These are phyloP conservation scores for Coleophoma cylindrospora DNA, from an alignment of 2,329 filamentous ascomycete species.

Conservation along the genomic window DNA sequence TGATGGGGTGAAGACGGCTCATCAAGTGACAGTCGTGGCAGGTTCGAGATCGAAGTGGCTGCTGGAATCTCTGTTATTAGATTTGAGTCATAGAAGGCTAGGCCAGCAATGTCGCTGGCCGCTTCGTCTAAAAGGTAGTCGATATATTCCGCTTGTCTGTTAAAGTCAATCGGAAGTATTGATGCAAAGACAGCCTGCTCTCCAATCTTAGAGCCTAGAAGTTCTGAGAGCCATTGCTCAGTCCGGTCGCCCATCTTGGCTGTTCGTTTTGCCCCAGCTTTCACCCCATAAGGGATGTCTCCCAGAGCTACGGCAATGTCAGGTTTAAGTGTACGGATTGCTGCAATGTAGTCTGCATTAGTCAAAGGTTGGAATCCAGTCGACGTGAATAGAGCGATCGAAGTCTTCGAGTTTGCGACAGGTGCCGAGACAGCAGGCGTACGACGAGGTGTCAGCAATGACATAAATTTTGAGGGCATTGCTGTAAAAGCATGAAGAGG, in stretches of 20 bases:
- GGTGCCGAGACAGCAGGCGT: constrained; percentile 71
- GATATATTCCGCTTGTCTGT: constrained; percentile 77
- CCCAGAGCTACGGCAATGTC: constrained; percentile 78
- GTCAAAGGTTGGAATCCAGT: constrained; percentile 75
- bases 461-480: constrained; percentile 57
- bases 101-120: constrained; percentile 51
- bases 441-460: constrained; percentile 73
- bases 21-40: constrained; percentile 74
- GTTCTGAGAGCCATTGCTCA: constrained; percentile 72
- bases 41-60: constrained; percentile 45
- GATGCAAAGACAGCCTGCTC: constrained; percentile 51
- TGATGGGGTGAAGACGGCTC: constrained; percentile 68
- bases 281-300: constrained; percentile 58
- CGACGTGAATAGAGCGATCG: constrained; percentile 77
- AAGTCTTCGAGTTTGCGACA: constrained; percentile 63
- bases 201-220: constrained; percentile 41
- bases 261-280: constrained; percentile 65
- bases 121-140: constrained; percentile 64
- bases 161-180: constrained; percentile 69
- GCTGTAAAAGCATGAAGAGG: constrained; percentile 74
- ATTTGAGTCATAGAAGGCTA: constrained; percentile 75
- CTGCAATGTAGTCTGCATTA: constrained; percentile 62
- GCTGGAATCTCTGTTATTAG: constrained; percentile 62
- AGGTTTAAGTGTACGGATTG: constrained; percentile 61
- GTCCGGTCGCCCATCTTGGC: constrained; percentile 83